Conservation (phyloP, 2,329 filamentous ascomycete genomes). For the Alternaria incomplexa region DNA sequence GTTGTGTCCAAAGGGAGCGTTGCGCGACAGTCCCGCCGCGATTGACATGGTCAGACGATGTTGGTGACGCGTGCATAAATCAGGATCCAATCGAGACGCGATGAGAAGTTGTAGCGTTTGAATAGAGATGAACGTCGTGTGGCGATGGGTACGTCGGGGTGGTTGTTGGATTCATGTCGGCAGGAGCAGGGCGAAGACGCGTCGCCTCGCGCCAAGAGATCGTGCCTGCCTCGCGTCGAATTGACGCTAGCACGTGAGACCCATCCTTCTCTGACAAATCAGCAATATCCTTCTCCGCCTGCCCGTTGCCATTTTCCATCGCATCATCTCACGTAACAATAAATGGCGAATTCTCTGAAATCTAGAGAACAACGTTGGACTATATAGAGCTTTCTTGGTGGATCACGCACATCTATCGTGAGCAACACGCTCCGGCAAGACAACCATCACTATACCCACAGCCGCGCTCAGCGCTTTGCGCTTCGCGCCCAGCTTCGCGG, state of each 20-base stretch:
- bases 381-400: not conserved
- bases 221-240: not conserved
- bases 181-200: slow-evolving; percentile 14
- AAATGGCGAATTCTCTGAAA: not conserved
- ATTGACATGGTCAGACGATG: slow-evolving; percentile 38
- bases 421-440: not conserved
- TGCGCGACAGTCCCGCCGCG: slow-evolving; percentile 31
- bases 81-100: slow-evolving; percentile 20
- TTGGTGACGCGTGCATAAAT: slow-evolving; percentile 5
- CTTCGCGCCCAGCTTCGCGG: not conserved
- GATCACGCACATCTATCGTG: not conserved
- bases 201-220: slow-evolving; percentile 9
- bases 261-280: slow-evolving; percentile 13
- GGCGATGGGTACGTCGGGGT: slow-evolving; percentile 20
- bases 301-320: not conserved
- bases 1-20: slow-evolving; percentile 24
- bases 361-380: not conserved
- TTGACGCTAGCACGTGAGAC: slow-evolving; percentile 5
- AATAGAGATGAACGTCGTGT: slow-evolving; percentile 14
- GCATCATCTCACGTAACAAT: not conserved
- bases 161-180: slow-evolving; percentile 11
- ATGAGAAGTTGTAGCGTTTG: slow-evolving; percentile 3
- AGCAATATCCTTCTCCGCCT: not conserved
- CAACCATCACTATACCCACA: not conserved
- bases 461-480: not conserved